Evolutionary conservation across 495 filamentous ascomycete species (phyloP).

Genomic region (Barbatosphaeria neglecta): DNA sequence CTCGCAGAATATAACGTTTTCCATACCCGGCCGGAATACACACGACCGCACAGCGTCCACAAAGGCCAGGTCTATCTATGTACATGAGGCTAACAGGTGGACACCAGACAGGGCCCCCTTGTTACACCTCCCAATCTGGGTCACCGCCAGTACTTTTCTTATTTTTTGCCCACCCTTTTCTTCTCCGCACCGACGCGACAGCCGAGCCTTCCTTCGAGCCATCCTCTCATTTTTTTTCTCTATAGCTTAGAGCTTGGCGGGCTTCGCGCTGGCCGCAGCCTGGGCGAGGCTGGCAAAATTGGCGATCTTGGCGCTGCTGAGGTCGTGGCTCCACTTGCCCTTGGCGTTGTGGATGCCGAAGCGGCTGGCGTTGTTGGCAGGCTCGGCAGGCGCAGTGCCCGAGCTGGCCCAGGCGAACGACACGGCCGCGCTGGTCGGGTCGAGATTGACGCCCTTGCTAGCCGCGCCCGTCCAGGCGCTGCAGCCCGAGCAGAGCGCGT

Average conservation of each 20-base stretch:
- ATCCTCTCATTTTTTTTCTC: neutral
- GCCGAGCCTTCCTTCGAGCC: too few species aligned
- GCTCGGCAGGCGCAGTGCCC: constrained; percentile 14
- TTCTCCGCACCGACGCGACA: too few species aligned
- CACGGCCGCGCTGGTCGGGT: constrained; percentile 23
- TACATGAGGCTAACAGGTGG: neutral
- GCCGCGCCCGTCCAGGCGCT: constrained; percentile 15
- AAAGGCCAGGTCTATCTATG: neutral
- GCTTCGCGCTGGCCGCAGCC: neutral
- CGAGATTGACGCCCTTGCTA: constrained; percentile 13
- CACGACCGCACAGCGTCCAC: neutral
- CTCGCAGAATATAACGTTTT: too few species aligned
- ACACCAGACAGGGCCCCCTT: too few species aligned
- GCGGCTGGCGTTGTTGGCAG: constrained; percentile 19
- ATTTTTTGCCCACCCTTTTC: neutral
- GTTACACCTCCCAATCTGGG: too few species aligned
- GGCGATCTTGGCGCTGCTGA: constrained; percentile 23
- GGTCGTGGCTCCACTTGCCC: constrained; percentile 23
- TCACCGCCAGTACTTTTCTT: too few species aligned
- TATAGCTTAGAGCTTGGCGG: neutral
- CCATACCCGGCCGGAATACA: too few species aligned
- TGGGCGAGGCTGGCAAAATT: constrained; percentile 22
- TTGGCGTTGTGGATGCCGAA: constrained; percentile 29
- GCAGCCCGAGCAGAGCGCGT: constrained; percentile 23
- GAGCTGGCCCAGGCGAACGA: constrained; percentile 29